phyloP scores from a whole-genome alignment of 2,329 filamentous ascomycete genomes.

The Penicillium griseofulvum region DNA sequence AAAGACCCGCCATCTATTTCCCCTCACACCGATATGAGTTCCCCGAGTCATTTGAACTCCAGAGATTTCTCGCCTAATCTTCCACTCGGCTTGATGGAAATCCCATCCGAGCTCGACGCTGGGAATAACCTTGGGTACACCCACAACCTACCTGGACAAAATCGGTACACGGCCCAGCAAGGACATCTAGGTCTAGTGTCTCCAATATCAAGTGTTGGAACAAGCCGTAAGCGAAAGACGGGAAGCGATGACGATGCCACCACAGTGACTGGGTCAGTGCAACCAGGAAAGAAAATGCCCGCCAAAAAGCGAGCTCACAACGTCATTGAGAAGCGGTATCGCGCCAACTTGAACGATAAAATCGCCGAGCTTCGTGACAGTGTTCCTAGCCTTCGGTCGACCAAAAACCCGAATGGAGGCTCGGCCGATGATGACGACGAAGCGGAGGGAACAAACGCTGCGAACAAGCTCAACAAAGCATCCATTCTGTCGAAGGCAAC shows the following conservation, averaged over 20 bases:
- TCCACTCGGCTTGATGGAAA: constrained; percentile 31
- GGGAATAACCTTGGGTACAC: background rate
- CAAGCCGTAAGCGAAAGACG: constrained; percentile 66
- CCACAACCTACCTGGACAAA: constrained; percentile 4
- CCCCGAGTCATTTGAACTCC: constrained; percentile 20
- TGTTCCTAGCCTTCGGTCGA: constrained; percentile 83
- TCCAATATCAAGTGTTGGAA: constrained; percentile 23
- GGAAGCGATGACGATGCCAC: constrained; percentile 52
- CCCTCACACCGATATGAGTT: constrained; percentile 24
- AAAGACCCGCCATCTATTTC: constrained; percentile 28
- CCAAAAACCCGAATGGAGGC: constrained; percentile 52
- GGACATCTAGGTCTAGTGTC: constrained; percentile 24
- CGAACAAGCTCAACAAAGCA: constrained; percentile 97
- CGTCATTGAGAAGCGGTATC: constrained; percentile 96
- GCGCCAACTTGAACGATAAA: constrained; percentile 95
- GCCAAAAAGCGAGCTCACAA: constrained; percentile 94
- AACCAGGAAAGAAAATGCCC: constrained; percentile 54
- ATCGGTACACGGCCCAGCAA: constrained; percentile 1
- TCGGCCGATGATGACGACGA: constrained; percentile 69
- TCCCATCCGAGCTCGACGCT: constrained; percentile 22
- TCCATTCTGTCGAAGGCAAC: constrained; percentile 93
- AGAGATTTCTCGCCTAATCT: constrained; percentile 33
- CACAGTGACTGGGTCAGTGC: constrained; percentile 29
- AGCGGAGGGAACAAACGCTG: constrained; percentile 75
- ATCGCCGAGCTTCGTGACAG: constrained; percentile 89